Conservation (phyloP, 805 yeast genomes). For the Ogataea methylovora region DNA sequence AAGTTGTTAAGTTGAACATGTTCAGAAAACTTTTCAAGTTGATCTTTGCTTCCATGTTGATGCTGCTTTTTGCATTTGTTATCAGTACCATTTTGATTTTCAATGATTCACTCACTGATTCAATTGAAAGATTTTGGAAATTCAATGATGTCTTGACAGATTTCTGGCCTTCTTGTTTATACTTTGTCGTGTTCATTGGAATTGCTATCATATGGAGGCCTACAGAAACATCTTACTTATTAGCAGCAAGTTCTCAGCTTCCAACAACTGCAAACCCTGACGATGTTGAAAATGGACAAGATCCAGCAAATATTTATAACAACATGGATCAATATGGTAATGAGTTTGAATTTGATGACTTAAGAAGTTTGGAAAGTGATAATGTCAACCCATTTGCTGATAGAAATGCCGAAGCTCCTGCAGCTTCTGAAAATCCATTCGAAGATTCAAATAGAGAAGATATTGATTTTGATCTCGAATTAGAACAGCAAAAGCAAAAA, state of each 20-base stretch:
- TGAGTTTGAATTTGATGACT: slow-evolving; percentile 54
- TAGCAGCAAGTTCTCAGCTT: slow-evolving; percentile 89
- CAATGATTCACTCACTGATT: slow-evolving; percentile 66
- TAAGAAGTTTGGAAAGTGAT: slow-evolving; percentile 43
- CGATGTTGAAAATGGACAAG: slow-evolving; percentile 31
- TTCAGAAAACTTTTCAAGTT: slow-evolving; percentile 72
- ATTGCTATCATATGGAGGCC: slow-evolving; percentile 96
- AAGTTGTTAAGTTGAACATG: slow-evolving; percentile 82
- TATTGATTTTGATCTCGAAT: slow-evolving; percentile 22
- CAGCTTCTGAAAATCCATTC: slow-evolving; percentile 20
- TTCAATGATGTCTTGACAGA: slow-evolving; percentile 80
- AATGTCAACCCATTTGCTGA: slow-evolving; percentile 22
- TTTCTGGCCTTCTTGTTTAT: slow-evolving; percentile 92
- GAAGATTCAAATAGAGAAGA: slow-evolving; percentile 17
- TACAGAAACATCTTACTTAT: slow-evolving; percentile 87
- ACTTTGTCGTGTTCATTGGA: slow-evolving; percentile 74
- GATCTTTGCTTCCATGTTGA: slow-evolving; percentile 62
- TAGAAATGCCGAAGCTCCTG: not conserved
- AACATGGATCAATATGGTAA: slow-evolving; percentile 33
- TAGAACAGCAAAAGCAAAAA: slow-evolving; percentile 21
- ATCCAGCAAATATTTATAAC: slow-evolving; percentile 16
- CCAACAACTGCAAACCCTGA: slow-evolving; percentile 60
- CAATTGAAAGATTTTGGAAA: slow-evolving; percentile 88
- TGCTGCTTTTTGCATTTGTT: slow-evolving; percentile 64
- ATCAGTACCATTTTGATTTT: slow-evolving; percentile 63